Evolutionary conservation across 225 moss, liverwort and hornwort species (phyloP).

Genomic region (Sphagnum tenellum): DNA sequence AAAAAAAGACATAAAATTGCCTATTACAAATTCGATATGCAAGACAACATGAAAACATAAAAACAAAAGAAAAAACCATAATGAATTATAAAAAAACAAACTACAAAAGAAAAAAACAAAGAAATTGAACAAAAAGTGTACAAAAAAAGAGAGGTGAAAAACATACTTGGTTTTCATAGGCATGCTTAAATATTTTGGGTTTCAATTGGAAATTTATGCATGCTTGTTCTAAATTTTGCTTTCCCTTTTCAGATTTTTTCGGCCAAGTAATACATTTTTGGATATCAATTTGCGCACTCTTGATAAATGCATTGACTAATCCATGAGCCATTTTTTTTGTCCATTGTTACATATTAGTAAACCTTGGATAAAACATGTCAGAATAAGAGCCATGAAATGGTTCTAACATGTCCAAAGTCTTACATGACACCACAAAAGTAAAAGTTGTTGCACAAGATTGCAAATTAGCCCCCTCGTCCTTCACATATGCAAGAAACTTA

Average conservation of each 20-base stretch:
- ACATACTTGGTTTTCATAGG: neutral
- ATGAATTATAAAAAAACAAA: neutral
- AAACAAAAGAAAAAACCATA: neutral
- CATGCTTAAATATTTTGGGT: neutral
- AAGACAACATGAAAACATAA: neutral
- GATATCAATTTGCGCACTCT: neutral
- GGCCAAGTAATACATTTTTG: neutral
- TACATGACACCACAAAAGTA: neutral
- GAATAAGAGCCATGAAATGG: neutral
- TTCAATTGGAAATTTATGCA: neutral
- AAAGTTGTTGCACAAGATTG: neutral
- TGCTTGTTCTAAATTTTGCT: neutral
- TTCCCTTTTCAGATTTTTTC: neutral
- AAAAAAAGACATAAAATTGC: neutral
- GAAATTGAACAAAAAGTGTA: neutral
- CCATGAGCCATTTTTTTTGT: neutral
- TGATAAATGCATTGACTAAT: neutral
- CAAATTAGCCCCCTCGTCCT: neutral
- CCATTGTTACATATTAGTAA: neutral
- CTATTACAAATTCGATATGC: neutral
- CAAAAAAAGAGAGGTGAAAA: neutral
- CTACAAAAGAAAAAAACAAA: neutral
- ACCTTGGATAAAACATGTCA: conserved; percentile 1
- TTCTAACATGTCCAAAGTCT: neutral
- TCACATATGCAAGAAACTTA: neutral